Base-by-base conservation (phyloP, 345 rosid species). In the Abelmoschus esculentus region DNA sequence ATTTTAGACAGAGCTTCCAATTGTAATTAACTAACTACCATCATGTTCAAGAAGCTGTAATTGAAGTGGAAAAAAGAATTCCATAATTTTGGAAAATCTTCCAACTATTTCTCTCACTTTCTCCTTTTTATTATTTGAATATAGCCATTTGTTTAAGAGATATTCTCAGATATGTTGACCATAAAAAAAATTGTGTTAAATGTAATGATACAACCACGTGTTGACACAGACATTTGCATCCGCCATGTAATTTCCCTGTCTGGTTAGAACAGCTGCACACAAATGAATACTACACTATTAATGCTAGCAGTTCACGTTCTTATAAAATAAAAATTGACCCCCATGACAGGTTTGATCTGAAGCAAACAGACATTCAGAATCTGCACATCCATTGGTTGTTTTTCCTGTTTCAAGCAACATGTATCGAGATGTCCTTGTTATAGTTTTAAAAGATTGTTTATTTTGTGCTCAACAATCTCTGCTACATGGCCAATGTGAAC, bases 341-440 rank as follows among this genome's bases (percentile, higher is more conserved):
- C 19, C 6, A 44, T 12, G 68, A 5, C 32, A 42, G 53, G 53
- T 19, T 61, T 55, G 60, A 55, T 66, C 54, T 44, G 69, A 10
- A 26, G 14, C 55, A 46, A 66, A 66, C 69, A 46, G 28, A 66
- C 69, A 65, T 65, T 47, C 55, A 65, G 69, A 46, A 44, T n/a
- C 54, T 44, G 46, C 38, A 65, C 46, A 44, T 46, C 19, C 36
- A 65, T 65, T 46, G 69, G 56, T 7, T 66, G n/a, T 3, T 66
- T 46, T 66, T 9, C 38, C 40, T 44, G 26, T 1, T 46, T 47
- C 28, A 6, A 38, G 3, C 44, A 17, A 18, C 66, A 62, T n/a
- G 47, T 3, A 46, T 65, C 69, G 55, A 65, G 54, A 55, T 31
- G 7, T 3, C 54, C 6, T 26, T 14, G 22, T 5, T 53, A 32